Conservation (phyloP, 2,329 filamentous ascomycete species). For the Ilyonectria robusta region DNA sequence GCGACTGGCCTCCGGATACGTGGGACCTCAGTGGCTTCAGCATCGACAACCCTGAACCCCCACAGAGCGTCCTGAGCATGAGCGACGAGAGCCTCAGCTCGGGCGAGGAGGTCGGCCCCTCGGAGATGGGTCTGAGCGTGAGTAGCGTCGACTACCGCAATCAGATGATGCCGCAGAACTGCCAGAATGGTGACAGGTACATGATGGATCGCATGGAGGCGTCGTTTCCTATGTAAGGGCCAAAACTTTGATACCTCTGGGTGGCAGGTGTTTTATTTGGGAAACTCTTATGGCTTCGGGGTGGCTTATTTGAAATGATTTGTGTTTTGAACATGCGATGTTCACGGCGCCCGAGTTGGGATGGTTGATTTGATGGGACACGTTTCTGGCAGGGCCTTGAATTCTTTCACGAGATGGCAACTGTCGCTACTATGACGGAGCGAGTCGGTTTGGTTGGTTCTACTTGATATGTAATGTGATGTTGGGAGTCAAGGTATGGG, state of each 20-base stretch:
- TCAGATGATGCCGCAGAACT: conserved; percentile 42
- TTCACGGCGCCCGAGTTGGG: conserved; percentile 22
- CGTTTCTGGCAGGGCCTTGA: conserved; percentile 3
- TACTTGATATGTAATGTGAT: conserved; percentile 25
- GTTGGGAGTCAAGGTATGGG: conserved; percentile 8
- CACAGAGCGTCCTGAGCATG: conserved; percentile 69
- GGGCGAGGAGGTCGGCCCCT: conserved; percentile 64
- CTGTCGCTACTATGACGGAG: conserved; percentile 29
- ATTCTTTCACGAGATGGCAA: conserved; percentile 24
- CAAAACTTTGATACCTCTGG: conserved; percentile 39
- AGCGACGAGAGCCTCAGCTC: conserved; percentile 73
- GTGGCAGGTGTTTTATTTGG: conserved; percentile 24
- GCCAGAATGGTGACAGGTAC: conserved; percentile 40
- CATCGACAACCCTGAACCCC: conserved; percentile 59
- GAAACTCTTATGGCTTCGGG: conserved; percentile 20
- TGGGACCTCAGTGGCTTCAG: conserved; percentile 69
- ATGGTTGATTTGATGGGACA: conserved; percentile 32
- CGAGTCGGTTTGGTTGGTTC: conserved; percentile 27
- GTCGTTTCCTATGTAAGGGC: conserved; percentile 42
- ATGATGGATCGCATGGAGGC: conserved; percentile 45
- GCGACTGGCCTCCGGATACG: conserved; percentile 70
- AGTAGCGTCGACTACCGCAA: conserved; percentile 53
- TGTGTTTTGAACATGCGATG: conserved; percentile 23
- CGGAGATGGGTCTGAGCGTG: conserved; percentile 62
- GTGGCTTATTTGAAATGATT: conserved; percentile 33